Base-by-base conservation (phyloP, 1,284 basidiomycete species). In the Trichosporon inkin region DNA sequence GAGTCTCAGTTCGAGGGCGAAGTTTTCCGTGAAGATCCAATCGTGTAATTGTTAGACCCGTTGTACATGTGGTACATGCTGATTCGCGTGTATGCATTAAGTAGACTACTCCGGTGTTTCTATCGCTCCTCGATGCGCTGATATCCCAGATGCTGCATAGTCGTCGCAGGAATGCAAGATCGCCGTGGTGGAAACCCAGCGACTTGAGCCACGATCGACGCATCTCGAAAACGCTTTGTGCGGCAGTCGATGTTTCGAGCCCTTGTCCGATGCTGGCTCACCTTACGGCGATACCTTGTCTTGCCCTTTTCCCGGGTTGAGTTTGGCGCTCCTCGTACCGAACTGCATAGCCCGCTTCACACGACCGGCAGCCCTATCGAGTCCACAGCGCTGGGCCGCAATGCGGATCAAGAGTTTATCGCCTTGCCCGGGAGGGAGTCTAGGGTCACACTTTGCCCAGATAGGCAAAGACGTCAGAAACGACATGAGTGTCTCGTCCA, bases 261-360 rank as follows among this genome's bases (percentile, higher is more conserved):
- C n/a, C n/a, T n/a, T n/a, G n/a, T n/a, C n/a, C n/a, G n/a, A n/a
- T n/a, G n/a, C n/a, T n/a, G n/a, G n/a, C n/a, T n/a, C n/a, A n/a
- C n/a, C n/a, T n/a, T n/a, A n/a, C n/a, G n/a, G n/a, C n/a, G n/a
- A n/a, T n/a, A n/a, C 28, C 14, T 49, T 49, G 44, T 49, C 22
- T 8, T 49, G 44, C 4, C 44, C 44, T 17, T 49, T 49, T 8
- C 44, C 44, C 4, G 44, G 44, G 5, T 61, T 59, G 17, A 98
- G 93, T 69, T 93, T 85, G 3, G 93, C 92, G 52, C 91, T 92
- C 74, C 89, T 84, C 63, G 88, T 91, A 3, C 95, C 95, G 80
- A 99, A 99, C 74, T 99, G 95, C 88, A 98, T 98, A 6, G 95
- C 95, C 56, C 90, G 76, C 79, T 99, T 99, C 70, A 88, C 91